Base-by-base conservation (phyloP, 352 stramenopile species). In the Phytopythium helicoides region DNA sequence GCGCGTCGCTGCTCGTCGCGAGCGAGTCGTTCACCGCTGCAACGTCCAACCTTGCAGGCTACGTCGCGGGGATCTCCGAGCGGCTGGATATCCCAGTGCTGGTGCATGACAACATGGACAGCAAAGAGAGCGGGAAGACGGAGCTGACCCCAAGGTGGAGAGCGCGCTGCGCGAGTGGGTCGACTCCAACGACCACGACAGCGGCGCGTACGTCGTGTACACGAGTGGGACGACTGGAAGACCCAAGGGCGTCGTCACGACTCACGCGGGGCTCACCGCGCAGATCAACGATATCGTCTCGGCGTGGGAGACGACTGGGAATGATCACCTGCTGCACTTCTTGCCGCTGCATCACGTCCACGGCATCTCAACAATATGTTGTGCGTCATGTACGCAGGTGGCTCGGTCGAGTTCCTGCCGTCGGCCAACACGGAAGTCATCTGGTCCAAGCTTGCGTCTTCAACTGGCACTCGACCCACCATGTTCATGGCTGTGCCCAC, bases 251-350 rank as follows among this genome's bases (percentile, higher is more conserved):
- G 87, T 96, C 4, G 66, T 96, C 44, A 83, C 73, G n/a, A 91
- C 77, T 6, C 86, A 95, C 61, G 58, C 59, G 0, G 74, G 47
- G 7, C 63, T 93, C 36, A 83, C 76, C 21, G 78, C 81, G 16
- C 86, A 96, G 61, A 88, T 96, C 42, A 69, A 73, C 21, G 86
- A 94, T 62, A 54, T 97, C 23, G 73, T 93, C n/a, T 65, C 66
- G 28, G 77, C 82, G 9, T 97, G 89, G 91, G 71, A 85, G 51
- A 97, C 94, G 73, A 68, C 55, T 18, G 48, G 36, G 2, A 42
- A 56, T 19, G 91, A 97, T 64, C 80, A 86, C n/a, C 65, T 96
- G 55, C 61, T 97, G 23, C 87, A 97, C 56, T 93, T 95, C 54
- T 47, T 97, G 8, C 91, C 91, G 18, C 59, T 97, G 23, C 89